A percentile compares a stretch with the other conserved stretches of the same genome.
These are phyloP conservation scores for Backusella tarrabulga DNA, from an alignment of 192 early-diverging fungal species.

Conservation along the genomic window DNA sequence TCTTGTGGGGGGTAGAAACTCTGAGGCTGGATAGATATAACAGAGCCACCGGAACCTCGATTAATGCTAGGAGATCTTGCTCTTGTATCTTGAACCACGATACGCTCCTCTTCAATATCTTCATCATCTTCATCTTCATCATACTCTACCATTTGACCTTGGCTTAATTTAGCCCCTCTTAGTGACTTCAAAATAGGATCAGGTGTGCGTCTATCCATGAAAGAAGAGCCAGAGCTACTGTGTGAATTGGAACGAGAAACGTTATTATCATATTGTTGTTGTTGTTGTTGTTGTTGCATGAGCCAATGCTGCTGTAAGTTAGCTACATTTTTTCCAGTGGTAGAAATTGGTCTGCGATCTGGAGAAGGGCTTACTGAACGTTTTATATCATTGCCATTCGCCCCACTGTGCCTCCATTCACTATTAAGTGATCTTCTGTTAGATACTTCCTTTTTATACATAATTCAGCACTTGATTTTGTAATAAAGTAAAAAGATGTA, in stretches of 20 bases:
- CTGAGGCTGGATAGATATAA: not conserved
- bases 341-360: not conserved
- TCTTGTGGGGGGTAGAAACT: conserved; percentile 16
- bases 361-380: not conserved
- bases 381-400: not conserved
- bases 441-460: not conserved
- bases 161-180: not conserved
- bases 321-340: conserved; percentile 24
- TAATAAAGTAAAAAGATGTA: not conserved
- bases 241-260: not conserved
- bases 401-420: not conserved
- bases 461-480: not conserved
- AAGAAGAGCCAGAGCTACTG: not conserved
- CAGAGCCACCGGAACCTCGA: conserved; percentile 5
- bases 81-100: conserved; percentile 10
- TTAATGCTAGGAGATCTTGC: conserved; percentile 1
- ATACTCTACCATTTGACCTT: not conserved
- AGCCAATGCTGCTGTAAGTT: conserved; percentile 26
- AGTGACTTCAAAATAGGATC: not conserved
- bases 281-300: conserved; percentile 14
- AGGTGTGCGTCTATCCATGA: not conserved
- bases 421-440: not conserved
- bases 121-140: not conserved
- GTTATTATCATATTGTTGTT: not conserved
- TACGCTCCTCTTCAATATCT: not conserved